Base-by-base conservation (phyloP, 1,139 yeast species). In the Saccharomycopsis phalli region DNA sequence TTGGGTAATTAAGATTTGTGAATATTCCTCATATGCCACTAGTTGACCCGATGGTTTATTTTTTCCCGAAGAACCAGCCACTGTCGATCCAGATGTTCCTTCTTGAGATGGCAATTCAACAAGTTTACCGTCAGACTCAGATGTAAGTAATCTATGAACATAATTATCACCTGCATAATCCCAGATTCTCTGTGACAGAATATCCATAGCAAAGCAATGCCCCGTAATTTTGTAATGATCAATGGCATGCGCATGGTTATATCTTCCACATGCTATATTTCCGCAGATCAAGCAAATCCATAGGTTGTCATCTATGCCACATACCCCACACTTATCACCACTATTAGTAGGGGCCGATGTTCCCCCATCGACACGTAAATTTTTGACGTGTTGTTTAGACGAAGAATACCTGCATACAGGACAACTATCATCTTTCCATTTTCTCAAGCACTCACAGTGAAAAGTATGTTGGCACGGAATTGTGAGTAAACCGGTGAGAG, bases 211-310 rank as follows among this genome's bases (percentile, higher is more conserved):
- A 61, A 84, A 88, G 54, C 95, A 83, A 58, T 88, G 97, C 2
- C 83, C 81, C 0, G 94, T 79, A 13, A 65, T 65, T 16, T 77
- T 72, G 57, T 76, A 87, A 58, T 88, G 97, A 49, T 79, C 74
- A 36, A 83, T 72, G 0, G 95, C 94, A 61, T 88, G 97, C 41
- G 83, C 88, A 37, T 79, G 76, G 40, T 86, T 83, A 56, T 88
- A 88, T 49, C 97, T 62, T 11, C 95, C 94, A 62, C 97, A 88
- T 0, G 95, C 96, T 22, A 86, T 66, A 48, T 76, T 74, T 0
- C 97, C 96, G 63, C 97, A 88, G 13, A 84, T 76, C 29, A 88
- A 63, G 59, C 97, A 88, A 8, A 86, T 79, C 97, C 97, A 88
- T 21, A 87, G 62, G 57, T 84, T 84, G 22, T 76, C 77, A 8